Percentiles rank a stretch among this genome's conserved stretches.
These are phyloP conservation scores for Helminthosporium solani DNA, from an alignment of 2,329 filamentous ascomycete genomes.

Conservation along the genomic window DNA sequence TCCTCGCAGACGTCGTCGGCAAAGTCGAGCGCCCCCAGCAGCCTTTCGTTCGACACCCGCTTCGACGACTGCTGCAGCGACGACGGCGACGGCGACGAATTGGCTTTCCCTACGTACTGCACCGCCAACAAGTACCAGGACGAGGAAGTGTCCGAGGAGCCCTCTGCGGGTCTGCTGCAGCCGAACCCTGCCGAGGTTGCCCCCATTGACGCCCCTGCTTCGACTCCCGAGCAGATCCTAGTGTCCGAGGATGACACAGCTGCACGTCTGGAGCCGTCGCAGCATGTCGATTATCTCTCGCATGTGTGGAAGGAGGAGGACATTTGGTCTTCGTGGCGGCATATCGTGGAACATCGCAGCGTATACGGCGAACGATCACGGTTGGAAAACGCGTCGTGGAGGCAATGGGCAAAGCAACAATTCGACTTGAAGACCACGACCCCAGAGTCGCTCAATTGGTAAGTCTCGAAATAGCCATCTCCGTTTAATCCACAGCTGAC, in stretches of 20 bases:
- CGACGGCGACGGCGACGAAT: slow-evolving; percentile 47
- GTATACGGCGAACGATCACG: slow-evolving; percentile 79
- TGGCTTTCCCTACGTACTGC: slow-evolving; percentile 49
- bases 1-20: slow-evolving; percentile 54
- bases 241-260: slow-evolving; percentile 77
- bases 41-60: slow-evolving; percentile 61
- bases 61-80: slow-evolving; percentile 49
- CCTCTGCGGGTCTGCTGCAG: slow-evolving; percentile 44
- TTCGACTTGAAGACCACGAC: slow-evolving; percentile 83
- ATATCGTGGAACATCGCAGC: slow-evolving; percentile 77
- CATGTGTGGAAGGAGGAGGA: slow-evolving; percentile 94
- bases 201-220: slow-evolving; percentile 51
- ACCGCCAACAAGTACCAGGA: slow-evolving; percentile 16
- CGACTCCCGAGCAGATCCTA: slow-evolving; percentile 54
- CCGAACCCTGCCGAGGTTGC: slow-evolving; percentile 20
- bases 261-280: slow-evolving; percentile 70
- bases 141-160: slow-evolving; percentile 13
- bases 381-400: slow-evolving; percentile 94
- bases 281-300: slow-evolving; percentile 93
- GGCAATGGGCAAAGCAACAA: slow-evolving; percentile 93
- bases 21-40: slow-evolving; percentile 64
- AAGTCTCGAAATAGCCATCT: slow-evolving; percentile 37
- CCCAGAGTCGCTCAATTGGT: slow-evolving; percentile 93
- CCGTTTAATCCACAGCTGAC: slow-evolving; percentile 29
- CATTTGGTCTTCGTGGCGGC: slow-evolving; percentile 96